Evolutionary conservation across 805 yeast genomes (phyloP), one percentile per base, ranked within the genome.

Genomic region (Saccharomycopsis sp.): DNA sequence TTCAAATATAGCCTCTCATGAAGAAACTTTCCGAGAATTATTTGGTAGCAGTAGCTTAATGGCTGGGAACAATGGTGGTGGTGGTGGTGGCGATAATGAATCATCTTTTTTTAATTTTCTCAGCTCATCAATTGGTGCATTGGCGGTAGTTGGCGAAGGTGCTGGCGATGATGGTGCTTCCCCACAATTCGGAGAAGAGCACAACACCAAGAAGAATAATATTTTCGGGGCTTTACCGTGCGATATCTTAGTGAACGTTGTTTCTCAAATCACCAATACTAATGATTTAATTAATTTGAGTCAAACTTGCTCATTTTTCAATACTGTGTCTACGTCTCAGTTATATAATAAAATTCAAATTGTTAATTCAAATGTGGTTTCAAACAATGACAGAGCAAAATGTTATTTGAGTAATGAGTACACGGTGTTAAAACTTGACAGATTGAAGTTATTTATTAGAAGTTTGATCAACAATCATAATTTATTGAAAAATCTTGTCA

Each of bases 391-490:
- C 11, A 53, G 50, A 33, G 47, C 51, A 22, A 51, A 45, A 20
- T 54, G 54, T 29, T 53, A 52, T 45, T 52, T 54, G 19, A 27
- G 22, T 21, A 54, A 56, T 9, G 51, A 54, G 14, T 55, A 53
- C 38, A 58, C 62, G 0, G 38, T 56, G 19, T 37, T 56, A 8
- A 56, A 55, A 23, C 36, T 56, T 23, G 37, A 47, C 17, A 56
- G 53, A 31, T 58, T 56, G 40, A 57, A 60, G 1, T 56, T 56
- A 26, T 52, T 60, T 8, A 43, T 59, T 17, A 59, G 60, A 6
- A 47, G 62, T 1, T 44, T 60, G 13, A 57, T 57, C 36, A 47
- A 60, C 22, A 59, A 59, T 36, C n/a, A 6, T 13, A 57, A 54
- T 3, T 47, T 40, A 1, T 47, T 57, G 21, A 43, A 59, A 9